phyloP scores from a whole-genome alignment of 2,329 filamentous ascomycete species.

The Fusarium palustre region DNA sequence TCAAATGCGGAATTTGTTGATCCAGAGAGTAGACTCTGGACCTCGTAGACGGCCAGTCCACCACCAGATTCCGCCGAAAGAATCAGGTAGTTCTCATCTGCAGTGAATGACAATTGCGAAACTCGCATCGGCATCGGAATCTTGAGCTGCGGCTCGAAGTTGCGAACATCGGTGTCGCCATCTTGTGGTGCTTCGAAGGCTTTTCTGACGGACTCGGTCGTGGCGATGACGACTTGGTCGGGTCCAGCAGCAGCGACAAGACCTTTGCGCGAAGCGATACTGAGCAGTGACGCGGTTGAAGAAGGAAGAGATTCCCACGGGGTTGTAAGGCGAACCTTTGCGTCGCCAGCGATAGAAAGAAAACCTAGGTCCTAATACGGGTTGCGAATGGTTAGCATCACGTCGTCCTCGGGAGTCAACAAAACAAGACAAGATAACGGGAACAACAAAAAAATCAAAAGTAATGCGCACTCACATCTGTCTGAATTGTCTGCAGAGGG shows the following conservation, averaged over 20 bases:
- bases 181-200: constrained; percentile 73
- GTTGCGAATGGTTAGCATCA: constrained; percentile 41
- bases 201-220: constrained; percentile 81
- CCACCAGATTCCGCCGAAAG: constrained; percentile 84
- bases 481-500: constrained; percentile 81
- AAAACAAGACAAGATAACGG: constrained; percentile 23
- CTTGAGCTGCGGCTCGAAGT: constrained; percentile 78
- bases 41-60: constrained; percentile 85
- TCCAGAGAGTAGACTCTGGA: constrained; percentile 73
- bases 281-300: constrained; percentile 83
- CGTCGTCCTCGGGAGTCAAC: constrained; percentile 22
- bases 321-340: constrained; percentile 83
- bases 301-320: constrained; percentile 83
- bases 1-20: constrained; percentile 77
- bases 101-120: constrained; percentile 89
- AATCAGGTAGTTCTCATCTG: constrained; percentile 87
- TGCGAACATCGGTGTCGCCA: constrained; percentile 72
- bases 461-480: constrained; percentile 70
- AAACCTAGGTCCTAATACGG: constrained; percentile 77
- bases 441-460: constrained; percentile 6
- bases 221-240: constrained; percentile 79
- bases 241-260: constrained; percentile 90
- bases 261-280: constrained; percentile 82
- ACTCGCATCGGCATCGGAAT: constrained; percentile 80
- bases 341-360: constrained; percentile 80